Conservation (phyloP, 805 yeast genomes). For the Yamadazyma tumulicola region DNA sequence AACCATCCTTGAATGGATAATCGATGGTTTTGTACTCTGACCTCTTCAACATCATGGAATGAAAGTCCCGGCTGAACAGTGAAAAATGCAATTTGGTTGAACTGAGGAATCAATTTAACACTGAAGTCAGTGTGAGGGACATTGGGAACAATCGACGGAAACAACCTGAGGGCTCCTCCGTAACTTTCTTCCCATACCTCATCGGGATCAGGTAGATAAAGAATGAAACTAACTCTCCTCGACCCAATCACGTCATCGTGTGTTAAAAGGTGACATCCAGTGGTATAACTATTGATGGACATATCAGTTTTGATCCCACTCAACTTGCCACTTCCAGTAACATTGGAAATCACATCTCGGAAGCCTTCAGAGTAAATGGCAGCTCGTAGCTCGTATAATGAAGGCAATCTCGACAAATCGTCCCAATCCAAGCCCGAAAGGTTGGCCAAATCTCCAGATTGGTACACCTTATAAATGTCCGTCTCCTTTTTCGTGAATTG, state of each 20-base stretch:
- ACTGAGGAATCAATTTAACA: conserved; percentile 78
- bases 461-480: conserved; percentile 90
- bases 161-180: conserved; percentile 89
- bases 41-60: conserved; percentile 98
- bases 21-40: conserved; percentile 84
- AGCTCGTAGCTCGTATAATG: conserved; percentile 72
- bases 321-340: conserved; percentile 84
- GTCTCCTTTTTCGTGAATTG: conserved; percentile 95
- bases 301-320: conserved; percentile 91
- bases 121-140: conserved; percentile 80
- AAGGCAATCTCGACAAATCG: conserved; percentile 71
- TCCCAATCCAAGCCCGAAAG: conserved; percentile 77
- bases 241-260: conserved; percentile 99
- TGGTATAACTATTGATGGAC: conserved; percentile 85
- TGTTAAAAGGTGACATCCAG: conserved; percentile 89
- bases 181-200: conserved; percentile 83
- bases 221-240: conserved; percentile 85
- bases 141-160: conserved; percentile 82
- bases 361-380: conserved; percentile 86
- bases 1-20: conserved; percentile 98
- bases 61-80: conserved; percentile 94
- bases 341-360: conserved; percentile 68
- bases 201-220: conserved; percentile 91
- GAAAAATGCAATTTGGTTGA: conserved; percentile 94
- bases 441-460: conserved; percentile 89